Evolutionary conservation across 73 alveolate species (phyloP), one percentile per base, ranked within the genome.

Genomic region (Stentor roeselii): DNA sequence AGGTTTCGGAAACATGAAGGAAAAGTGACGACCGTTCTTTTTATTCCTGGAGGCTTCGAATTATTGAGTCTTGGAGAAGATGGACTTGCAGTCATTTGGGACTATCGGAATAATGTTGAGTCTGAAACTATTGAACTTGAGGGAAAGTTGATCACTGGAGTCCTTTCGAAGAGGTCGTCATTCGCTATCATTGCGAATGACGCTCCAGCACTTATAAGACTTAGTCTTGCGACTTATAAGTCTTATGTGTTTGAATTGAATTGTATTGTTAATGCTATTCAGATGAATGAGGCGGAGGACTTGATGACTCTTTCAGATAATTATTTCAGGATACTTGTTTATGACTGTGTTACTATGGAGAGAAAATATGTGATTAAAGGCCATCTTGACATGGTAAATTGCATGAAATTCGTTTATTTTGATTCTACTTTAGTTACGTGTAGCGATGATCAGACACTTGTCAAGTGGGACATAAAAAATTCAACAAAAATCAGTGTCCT

Each of bases 21-120:
- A 21, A 6, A 50, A 50, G 67, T 50, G 30, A 50, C 6, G 6
- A 21, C 67, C 6, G 21, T 50, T 21, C 21, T 50, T 6, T 11
- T 50, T 50, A 50, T 50, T 11, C 67, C 67, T 11, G 67, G 67
- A 50, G 67, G 67, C 6, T 50, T 50, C 67, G 67, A 50, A 50
- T 21, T 50, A 50, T 50, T 50, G 21, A 50, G 67, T 50, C 67
- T 50, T 50, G 67, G 67, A 50, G 67, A 50, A 11, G 67, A 50
- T 50, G 67, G 67, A 50, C 21, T 50, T 11, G 67, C 21, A 50
- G 67, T 50, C 6, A 6, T 50, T 50, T 50, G 67, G 67, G 67
- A 50, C 67, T 50, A 50, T 50, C 6, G 21, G 67, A 21, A 21
- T 21, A 50, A 21, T 21, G 30, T 50, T 50, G 67, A 50, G 67